Base-by-base conservation (phyloP, 208 protist genomes). In the Trypanosomatidae sp. region DNA sequence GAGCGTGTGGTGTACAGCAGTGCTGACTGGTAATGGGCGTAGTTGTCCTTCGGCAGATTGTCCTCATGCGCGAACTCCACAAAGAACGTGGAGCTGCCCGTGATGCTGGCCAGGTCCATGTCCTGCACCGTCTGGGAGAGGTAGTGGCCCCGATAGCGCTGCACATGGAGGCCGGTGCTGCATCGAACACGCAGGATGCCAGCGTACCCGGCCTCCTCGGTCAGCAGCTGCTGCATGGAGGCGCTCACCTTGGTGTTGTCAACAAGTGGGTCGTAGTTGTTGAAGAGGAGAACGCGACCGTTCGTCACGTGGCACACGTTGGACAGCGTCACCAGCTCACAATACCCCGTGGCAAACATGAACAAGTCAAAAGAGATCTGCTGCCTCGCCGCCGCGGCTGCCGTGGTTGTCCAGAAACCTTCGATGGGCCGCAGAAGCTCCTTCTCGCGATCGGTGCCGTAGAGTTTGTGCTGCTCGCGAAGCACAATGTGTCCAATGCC, bases 21-120 rank as follows among this genome's bases (percentile, higher is more conserved):
- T 33, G 95, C 96, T 12, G 74, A 76, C 85, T 99, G 97, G 76
- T 98, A 91, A 77, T 93, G 94, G 0, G 83, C 86, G 73, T 91
- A 89, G 43, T 69, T 74, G 30, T 86, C 86, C 70, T 82, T 92
- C 52, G 89, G 84, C 64, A 96, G 70, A 50, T 75, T 88, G 46
- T 84, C 85, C 71, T 98, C 95, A 74, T 98, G 92, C n/a, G 91
- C 86, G 66, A 98, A 89, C 73, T 98, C 92, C 12, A 97, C 94
- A 69, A 86, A 91, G 71, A 96, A 97, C n/a, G 92, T 91, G 39
- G 90, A 96, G 76, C 75, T 78, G 39, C 84, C 81, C 49, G 84
- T 75, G 58, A 97, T 73, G 58, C 76, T 74, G 25, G 94, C 91
- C 62, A 98, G 76, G 66, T 98, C 96, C 87, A 98, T 96, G 74